Evolutionary conservation across 306 rosid genomes (phyloP).

Genomic region (Corylus avellana): DNA sequence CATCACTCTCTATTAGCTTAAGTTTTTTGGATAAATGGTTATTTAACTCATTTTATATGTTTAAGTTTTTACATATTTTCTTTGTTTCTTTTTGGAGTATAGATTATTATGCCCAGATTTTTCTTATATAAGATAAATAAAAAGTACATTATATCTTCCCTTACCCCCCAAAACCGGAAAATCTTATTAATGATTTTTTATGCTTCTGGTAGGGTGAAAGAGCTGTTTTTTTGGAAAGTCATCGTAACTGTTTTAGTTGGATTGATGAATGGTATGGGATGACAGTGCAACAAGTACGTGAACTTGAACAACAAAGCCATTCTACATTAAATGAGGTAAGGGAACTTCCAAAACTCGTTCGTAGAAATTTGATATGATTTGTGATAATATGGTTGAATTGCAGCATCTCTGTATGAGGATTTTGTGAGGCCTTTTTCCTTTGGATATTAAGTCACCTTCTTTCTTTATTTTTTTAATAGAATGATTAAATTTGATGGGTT

Average conservation of each 20-base stretch:
- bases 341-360: neutral
- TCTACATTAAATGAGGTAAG: constrained; percentile 36
- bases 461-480: neutral
- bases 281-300: constrained; percentile 38
- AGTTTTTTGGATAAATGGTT: no score
- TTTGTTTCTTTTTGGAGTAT: neutral
- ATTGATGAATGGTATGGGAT: constrained; percentile 50
- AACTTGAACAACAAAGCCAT: constrained; percentile 30
- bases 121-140: neutral
- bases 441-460: neutral
- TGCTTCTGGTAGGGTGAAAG: constrained; percentile 38
- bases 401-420: neutral
- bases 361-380: neutral
- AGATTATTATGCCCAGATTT: neutral
- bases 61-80: neutral
- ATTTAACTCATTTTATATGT: neutral
- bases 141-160: neutral
- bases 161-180: neutral
- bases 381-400: neutral
- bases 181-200: neutral
- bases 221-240: constrained; percentile 48
- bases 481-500: neutral
- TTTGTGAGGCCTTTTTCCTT: neutral
- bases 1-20: no score
- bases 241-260: constrained; percentile 46